Evolutionary conservation across 1,139 yeast genomes (phyloP).

Genomic region (Lipomyces yarrowii): DNA sequence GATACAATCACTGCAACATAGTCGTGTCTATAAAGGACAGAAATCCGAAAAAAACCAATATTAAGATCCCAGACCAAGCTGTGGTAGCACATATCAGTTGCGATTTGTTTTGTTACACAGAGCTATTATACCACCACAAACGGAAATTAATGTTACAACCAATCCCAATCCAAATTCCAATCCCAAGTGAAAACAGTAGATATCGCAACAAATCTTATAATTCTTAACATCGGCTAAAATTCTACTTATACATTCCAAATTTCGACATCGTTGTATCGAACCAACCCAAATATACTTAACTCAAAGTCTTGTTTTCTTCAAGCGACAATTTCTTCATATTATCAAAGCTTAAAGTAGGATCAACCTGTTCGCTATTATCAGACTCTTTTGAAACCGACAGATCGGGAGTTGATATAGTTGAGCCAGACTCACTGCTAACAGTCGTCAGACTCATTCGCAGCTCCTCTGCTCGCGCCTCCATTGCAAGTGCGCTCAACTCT

Average conservation of each 20-base stretch:
- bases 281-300: not conserved
- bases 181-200: not conserved
- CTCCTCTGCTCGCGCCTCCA: constrained; percentile 28
- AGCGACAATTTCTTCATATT: not conserved
- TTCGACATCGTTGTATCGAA: not conserved
- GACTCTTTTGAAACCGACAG: constrained; percentile 20
- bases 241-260: not conserved
- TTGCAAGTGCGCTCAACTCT: constrained; percentile 50
- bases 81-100: not conserved
- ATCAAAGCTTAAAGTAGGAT: not conserved
- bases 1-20: not conserved
- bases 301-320: not conserved
- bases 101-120: not conserved
- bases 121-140: not conserved
- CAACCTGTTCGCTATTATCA: constrained; percentile 1
- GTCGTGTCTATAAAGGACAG: not conserved
- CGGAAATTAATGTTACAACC: not conserved
- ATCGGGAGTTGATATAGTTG: constrained; percentile 26
- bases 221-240: not conserved
- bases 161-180: not conserved
- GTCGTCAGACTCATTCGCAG: constrained; percentile 19
- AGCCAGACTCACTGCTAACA: constrained; percentile 18
- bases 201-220: not conserved
- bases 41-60: not conserved
- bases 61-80: not conserved